Base-by-base conservation (phyloP, 2,329 filamentous ascomycete species). In the Alternaria consortialis region DNA sequence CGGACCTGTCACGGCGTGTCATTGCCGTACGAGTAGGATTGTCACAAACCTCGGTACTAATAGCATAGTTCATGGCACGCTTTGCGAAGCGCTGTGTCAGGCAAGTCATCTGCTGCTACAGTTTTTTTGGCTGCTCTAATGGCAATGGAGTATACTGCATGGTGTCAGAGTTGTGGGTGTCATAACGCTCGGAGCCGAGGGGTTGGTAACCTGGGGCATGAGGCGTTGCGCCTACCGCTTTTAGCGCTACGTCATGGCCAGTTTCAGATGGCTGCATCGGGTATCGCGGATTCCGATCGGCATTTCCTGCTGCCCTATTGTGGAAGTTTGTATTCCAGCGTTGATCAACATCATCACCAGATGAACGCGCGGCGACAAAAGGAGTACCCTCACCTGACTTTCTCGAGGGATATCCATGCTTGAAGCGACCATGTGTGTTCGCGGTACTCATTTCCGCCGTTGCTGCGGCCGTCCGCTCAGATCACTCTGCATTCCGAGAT, bases 1-100 rank as follows among this genome's bases (percentile, higher is more conserved):
- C 47, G 53, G 46, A 37, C 59, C 50, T 48, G 46, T 58, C 44
- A 48, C 54, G 23, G 37, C 53, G 46, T 61, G 58, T 61, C 58
- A 61, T 58, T 52, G 32, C 54, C 34, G 48, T 58, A 39, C 54
- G 43, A 52, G 53, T 12, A 42, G 40, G 53, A 39, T 56, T 48
- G 53, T 37, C 56, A 47, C 31, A 9, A 46, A 15, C 31, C 37
- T 42, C 44, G 37, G 37, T 34, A 20, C 6, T 32, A n/a, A 25
- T 11, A 23, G 25, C 34, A 42, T 34, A 6, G 17, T 47, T 17
- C 3, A 40, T 17, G 13, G 25, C 17, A 8, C 31, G 46, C 29
- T 39, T 32, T 52, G 42, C 6, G 27, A 31, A 34, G 31, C 32
- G 31, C 32, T 15, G 46, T 20, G 20, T 13, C 34, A 23, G 27